Evolutionary conservation across 2,329 filamentous ascomycete species (phyloP).

Genomic region (Cladosporium sp.): DNA sequence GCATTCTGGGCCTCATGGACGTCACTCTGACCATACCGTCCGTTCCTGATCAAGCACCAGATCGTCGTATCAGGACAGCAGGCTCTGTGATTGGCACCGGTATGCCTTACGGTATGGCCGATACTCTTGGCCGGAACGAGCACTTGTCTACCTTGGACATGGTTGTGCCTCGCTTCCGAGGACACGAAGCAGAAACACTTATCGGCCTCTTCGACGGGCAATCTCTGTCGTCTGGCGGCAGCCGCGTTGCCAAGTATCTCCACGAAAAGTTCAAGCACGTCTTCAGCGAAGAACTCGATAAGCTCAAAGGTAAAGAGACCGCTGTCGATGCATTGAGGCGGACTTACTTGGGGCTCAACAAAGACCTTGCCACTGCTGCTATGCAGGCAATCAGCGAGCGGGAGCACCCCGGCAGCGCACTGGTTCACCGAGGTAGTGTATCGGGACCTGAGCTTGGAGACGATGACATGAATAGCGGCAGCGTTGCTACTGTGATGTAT

Average conservation of each 20-base stretch:
- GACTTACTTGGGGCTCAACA: constrained; percentile 85
- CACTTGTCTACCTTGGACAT: constrained; percentile 94
- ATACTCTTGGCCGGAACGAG: constrained; percentile 87
- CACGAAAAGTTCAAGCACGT: constrained; percentile 92
- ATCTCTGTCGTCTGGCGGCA: constrained; percentile 80
- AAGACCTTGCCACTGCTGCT: constrained; percentile 82
- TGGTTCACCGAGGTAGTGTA: constrained; percentile 66
- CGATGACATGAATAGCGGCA: constrained; percentile 84
- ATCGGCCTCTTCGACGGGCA: constrained; percentile 96
- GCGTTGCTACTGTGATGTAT: constrained; percentile 88
- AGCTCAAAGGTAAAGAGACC: constrained; percentile 63
- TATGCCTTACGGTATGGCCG: constrained; percentile 94
- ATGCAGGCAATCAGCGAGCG: constrained; percentile 76
- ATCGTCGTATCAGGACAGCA: constrained; percentile 91
- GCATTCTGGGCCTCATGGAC: constrained; percentile 93
- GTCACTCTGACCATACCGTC: constrained; percentile 91
- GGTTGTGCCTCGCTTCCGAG: constrained; percentile 86
- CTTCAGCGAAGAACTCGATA: constrained; percentile 77
- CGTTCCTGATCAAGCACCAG: constrained; percentile 91
- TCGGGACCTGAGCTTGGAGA: constrained; percentile 75
- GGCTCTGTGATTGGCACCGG: constrained; percentile 80
- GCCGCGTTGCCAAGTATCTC: constrained; percentile 91
- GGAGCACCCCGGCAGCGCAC: constrained; percentile 42
- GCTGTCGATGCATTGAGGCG: constrained; percentile 79
- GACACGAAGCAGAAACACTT: constrained; percentile 83